Conservation (phyloP, 306 rosid species). For the Erythrophleum fordii region DNA sequence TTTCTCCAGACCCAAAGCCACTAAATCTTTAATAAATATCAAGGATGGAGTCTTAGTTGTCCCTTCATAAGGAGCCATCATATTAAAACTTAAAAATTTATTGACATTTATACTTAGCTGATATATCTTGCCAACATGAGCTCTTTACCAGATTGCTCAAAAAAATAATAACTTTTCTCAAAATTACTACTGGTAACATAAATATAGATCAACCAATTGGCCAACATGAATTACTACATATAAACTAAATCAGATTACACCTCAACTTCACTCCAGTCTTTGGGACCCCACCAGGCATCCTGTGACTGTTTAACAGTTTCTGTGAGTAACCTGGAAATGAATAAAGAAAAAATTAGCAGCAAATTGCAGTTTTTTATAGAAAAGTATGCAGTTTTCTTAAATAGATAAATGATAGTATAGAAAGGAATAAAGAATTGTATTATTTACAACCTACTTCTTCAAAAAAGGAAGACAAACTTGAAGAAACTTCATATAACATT, state of each 20-base stretch:
- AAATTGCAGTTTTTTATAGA: background rate
- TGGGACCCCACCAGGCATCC: constrained; percentile 67
- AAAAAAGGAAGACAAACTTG: background rate
- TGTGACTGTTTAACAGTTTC: constrained; percentile 85
- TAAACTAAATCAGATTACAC: constrained; percentile 37
- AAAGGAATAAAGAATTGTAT: background rate
- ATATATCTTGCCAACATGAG: background rate
- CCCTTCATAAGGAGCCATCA: background rate
- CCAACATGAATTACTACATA: constrained; percentile 9
- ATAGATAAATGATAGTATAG: background rate
- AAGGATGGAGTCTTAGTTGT: background rate
- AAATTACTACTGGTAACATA: constrained; percentile 8
- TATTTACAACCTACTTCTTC: too few relatives aligned
- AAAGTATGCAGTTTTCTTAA: background rate
- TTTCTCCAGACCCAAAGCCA: background rate
- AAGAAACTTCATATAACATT: background rate
- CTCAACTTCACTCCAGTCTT: constrained; percentile 92
- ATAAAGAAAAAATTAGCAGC: constrained; percentile 5
- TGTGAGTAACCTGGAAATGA: constrained; percentile 65
- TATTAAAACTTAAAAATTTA: background rate
- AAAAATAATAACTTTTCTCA: background rate
- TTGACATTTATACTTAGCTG: background rate
- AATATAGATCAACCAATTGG: background rate
- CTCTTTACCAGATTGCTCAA: background rate
- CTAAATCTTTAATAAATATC: background rate